A percentile compares a stretch with the other conserved stretches of the same genome.
These are phyloP conservation scores for Boletus sp. DNA, from an alignment of 768 basidiomycete species.

Conservation along the genomic window DNA sequence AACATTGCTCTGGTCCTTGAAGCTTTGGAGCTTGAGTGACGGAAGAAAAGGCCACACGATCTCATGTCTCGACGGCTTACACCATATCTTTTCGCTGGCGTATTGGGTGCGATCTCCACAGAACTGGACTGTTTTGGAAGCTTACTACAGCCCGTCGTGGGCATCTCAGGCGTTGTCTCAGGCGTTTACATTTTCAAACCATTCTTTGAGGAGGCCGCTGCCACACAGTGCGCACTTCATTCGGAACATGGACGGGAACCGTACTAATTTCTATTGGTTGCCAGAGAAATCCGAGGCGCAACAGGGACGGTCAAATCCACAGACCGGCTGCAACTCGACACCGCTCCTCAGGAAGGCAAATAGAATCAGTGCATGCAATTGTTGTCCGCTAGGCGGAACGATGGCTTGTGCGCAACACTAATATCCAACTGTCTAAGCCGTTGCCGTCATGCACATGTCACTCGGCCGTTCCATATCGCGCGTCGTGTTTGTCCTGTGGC, in stretches of 20 bases:
- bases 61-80: constrained; percentile 38
- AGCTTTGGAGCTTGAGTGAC: background rate
- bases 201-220: constrained; percentile 23
- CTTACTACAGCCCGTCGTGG: background rate
- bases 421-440: background rate
- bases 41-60: background rate
- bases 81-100: constrained; percentile 53
- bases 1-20: background rate
- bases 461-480: background rate
- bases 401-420: background rate
- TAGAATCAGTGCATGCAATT: constrained; percentile 1
- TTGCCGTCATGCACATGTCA: background rate
- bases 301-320: background rate
- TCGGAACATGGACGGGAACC: no score
- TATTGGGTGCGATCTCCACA: constrained; percentile 43
- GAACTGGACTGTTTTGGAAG: background rate
- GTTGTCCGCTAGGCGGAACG: background rate
- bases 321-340: background rate
- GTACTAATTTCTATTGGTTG: constrained; percentile 1
- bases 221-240: constrained; percentile 13
- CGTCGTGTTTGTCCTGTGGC: constrained; percentile 12
- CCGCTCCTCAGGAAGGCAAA: constrained; percentile 6
- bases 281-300: constrained; percentile 11
- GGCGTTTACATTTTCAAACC: constrained; percentile 70
- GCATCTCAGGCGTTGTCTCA: constrained; percentile 49